Evolutionary conservation across 371 early-diverging fungal species (phyloP).

Genomic region (Mortierella sp.): DNA sequence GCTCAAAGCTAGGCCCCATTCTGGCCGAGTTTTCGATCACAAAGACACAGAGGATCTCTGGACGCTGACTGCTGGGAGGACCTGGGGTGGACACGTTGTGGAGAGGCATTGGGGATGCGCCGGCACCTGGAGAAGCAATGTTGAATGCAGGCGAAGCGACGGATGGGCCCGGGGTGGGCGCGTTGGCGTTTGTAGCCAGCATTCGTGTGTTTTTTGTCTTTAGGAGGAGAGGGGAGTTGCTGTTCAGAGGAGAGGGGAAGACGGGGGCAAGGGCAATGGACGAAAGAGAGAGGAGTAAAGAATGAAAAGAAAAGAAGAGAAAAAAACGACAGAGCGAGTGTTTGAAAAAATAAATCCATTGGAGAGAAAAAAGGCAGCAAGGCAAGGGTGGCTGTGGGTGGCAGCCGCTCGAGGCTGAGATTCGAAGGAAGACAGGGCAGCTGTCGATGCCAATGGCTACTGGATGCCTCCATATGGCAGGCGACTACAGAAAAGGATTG

Average conservation of each 20-base stretch:
- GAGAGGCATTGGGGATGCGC: conserved; percentile 54
- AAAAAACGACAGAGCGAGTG: no score
- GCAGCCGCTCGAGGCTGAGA: no score
- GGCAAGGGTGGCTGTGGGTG: not conserved
- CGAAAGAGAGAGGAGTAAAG: not conserved
- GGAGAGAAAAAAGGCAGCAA: not conserved
- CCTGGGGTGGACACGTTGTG: conserved; percentile 55
- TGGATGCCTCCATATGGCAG: not conserved
- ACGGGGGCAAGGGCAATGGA: not conserved
- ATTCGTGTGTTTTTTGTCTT: conserved; percentile 12
- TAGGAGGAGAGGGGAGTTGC: not conserved
- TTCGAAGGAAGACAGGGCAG: not conserved
- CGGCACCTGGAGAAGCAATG: conserved; percentile 51
- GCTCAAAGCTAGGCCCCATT: conserved; percentile 67
- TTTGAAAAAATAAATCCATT: not conserved
- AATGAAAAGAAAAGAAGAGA: not conserved
- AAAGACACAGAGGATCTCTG: conserved; percentile 72
- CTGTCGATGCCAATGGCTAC: no score
- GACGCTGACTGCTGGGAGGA: conserved; percentile 52
- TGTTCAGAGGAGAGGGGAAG: not conserved
- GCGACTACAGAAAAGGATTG: not conserved
- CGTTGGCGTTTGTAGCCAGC: conserved; percentile 50
- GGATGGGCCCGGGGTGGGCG: conserved; percentile 43
- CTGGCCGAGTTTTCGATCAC: conserved; percentile 72
- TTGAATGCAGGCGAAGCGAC: conserved; percentile 52